phyloP scores from a whole-genome alignment of 2,329 filamentous ascomycete genomes.

The Trichoderma oligosporum region DNA sequence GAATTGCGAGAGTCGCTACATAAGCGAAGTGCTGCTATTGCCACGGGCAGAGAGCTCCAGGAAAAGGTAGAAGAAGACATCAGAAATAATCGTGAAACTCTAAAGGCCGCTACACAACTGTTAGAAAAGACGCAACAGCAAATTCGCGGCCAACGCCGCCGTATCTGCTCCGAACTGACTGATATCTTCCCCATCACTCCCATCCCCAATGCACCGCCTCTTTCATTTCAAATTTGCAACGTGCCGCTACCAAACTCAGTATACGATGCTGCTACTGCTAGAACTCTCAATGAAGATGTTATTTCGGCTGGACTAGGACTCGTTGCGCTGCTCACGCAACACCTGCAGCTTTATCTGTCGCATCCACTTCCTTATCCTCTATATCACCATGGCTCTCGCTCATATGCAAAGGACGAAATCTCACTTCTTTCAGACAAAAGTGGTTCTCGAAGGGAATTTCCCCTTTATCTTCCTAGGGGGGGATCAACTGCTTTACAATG shows the following conservation, averaged over 20 bases:
- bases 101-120: constrained; percentile 53
- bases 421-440: constrained; percentile 49
- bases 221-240: constrained; percentile 80
- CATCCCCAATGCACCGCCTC: constrained; percentile 49
- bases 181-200: constrained; percentile 79
- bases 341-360: constrained; percentile 78
- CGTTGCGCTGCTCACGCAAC: constrained; percentile 68
- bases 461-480: constrained; percentile 64
- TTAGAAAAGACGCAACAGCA: constrained; percentile 57
- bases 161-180: constrained; percentile 79
- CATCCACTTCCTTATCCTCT: constrained; percentile 79
- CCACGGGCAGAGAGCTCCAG: constrained; percentile 57
- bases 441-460: constrained; percentile 64
- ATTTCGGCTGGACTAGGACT: constrained; percentile 79
- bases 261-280: constrained; percentile 53
- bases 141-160: constrained; percentile 79
- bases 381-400: constrained; percentile 66
- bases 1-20: constrained; percentile 65
- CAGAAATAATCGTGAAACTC: constrained; percentile 54
- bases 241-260: constrained; percentile 75
- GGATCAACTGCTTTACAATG: constrained; percentile 69
- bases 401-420: constrained; percentile 73
- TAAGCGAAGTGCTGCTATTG: constrained; percentile 64
- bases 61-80: constrained; percentile 58
- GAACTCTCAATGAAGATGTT: constrained; percentile 59